A percentile compares a stretch with the other conserved stretches of the same genome.
Evolutionary conservation across 371 early-diverging fungal genomes (phyloP).

Genomic region (Rhizopus sp.): DNA sequence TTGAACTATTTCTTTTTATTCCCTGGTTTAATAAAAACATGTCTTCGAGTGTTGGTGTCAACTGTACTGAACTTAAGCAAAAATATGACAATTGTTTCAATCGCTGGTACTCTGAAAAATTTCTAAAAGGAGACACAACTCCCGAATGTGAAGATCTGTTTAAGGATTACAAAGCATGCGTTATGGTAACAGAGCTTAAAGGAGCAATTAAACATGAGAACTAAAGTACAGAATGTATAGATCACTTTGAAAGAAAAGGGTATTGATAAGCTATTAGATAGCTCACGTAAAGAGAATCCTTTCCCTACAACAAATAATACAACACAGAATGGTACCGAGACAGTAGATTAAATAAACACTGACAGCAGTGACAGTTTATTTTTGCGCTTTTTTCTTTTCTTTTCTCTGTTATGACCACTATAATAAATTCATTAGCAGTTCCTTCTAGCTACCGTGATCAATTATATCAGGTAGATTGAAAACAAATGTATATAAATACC

Average conservation of each 20-base stretch:
- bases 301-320: conserved; percentile 42
- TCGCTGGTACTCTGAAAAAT: conserved; percentile 94
- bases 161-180: conserved; percentile 81
- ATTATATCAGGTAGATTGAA: conserved; percentile 65
- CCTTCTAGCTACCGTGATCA: conserved; percentile 89
- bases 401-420: conserved; percentile 50
- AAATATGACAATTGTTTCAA: conserved; percentile 93
- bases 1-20: not conserved
- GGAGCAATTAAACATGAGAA: not conserved
- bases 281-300: conserved; percentile 77
- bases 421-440: conserved; percentile 81
- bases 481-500: not conserved
- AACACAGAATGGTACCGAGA: conserved; percentile 3
- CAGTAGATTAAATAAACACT: not conserved
- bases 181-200: conserved; percentile 62
- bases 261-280: conserved; percentile 73
- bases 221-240: conserved; percentile 32
- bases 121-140: conserved; percentile 81
- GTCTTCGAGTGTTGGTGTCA: conserved; percentile 76
- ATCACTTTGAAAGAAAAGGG: conserved; percentile 77
- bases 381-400: not conserved
- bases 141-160: conserved; percentile 88
- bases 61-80: conserved; percentile 90
- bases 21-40: conserved; percentile 21
- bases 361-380: not conserved